Percentiles rank a stretch among this genome's conserved stretches.
Evolutionary conservation across 108 stramenopile species (phyloP).

Genomic region (Fistulifera pelliculosa): DNA sequence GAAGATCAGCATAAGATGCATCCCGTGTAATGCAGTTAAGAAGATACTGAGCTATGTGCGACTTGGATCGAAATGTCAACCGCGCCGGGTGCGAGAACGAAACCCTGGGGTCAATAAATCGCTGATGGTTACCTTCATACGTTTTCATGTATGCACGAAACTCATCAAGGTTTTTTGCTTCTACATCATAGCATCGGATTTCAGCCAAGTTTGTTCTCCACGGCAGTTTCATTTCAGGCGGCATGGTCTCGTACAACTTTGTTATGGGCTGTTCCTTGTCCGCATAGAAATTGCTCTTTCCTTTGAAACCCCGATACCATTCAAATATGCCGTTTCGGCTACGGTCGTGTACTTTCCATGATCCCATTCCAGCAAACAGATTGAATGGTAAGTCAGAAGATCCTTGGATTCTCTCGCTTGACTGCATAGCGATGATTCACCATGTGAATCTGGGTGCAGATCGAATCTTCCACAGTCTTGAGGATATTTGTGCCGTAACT

Average conservation of each 20-base stretch:
- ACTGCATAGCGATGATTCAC: conserved; percentile 57
- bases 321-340: conserved; percentile 49
- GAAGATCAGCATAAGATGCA: conserved; percentile 42
- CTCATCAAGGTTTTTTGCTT: conserved; percentile 35
- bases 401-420: conserved; percentile 40
- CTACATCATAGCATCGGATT: conserved; percentile 49
- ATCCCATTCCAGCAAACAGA: conserved; percentile 56
- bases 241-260: conserved; percentile 30
- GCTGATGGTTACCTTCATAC: conserved; percentile 29
- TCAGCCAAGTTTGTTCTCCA: conserved; percentile 45
- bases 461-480: conserved; percentile 16
- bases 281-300: conserved; percentile 43
- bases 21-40: conserved; percentile 56
- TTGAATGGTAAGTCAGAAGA: conserved; percentile 20
- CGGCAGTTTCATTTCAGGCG: conserved; percentile 45
- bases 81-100: conserved; percentile 47
- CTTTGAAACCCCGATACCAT: conserved; percentile 67
- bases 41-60: conserved; percentile 46
- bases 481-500: conserved; percentile 34
- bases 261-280: conserved; percentile 32
- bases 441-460: conserved; percentile 41
- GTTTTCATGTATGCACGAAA: conserved; percentile 32
- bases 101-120: conserved; percentile 42
- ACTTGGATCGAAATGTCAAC: conserved; percentile 35
- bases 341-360: conserved; percentile 50